Evolutionary conservation across 352 stramenopile genomes (phyloP), one percentile per base, ranked within the genome.

Genomic region (Pythium utonaiense): DNA sequence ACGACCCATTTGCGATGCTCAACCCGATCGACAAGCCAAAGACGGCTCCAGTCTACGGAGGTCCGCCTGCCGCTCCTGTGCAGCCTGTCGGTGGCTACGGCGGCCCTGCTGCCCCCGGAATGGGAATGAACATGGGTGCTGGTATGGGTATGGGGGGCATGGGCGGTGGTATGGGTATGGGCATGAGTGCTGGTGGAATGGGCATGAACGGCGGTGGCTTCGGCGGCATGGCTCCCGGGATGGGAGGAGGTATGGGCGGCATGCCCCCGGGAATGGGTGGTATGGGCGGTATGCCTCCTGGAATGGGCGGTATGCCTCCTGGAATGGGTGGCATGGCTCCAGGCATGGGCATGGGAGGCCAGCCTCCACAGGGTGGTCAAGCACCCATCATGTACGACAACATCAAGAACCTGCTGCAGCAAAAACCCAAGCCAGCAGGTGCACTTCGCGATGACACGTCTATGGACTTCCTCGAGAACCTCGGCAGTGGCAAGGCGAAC

Each of bases 351-450:
- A 65, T 57, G 48, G 57, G 31, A 3, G 17, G 64, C 44, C 54
- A 56, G 42, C 50, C 52, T 21, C 61, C 27, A 25, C 58, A 57
- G 22, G 22, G 19, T 8, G 1, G 21, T 12, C 73, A 78, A 40
- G 66, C 70, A 21, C 75, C 74, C 3, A 69, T 88, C 53, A 88
- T 91, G 75, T 91, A 91, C 69, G 81, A 91, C 67, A 91, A 83
- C 64, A 91, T 89, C 73, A 88, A 88, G 75, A 89, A 91, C 60
- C 64, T 91, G 14, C 67, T 91, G 1, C 73, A 89, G 67, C 80
- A 91, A 49, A 91, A 89, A 57, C 75, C 82, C 31, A 81, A 79
- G 56, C 44, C 65, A 2, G 44, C 67, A 0, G 68, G 62, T 12
- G 44, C 40, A 22, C 51, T 67, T 17, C 67, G 74, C 7, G 77